phyloP scores from a whole-genome alignment of 805 yeast species.

The Wickerhamiella allomyrinae region DNA sequence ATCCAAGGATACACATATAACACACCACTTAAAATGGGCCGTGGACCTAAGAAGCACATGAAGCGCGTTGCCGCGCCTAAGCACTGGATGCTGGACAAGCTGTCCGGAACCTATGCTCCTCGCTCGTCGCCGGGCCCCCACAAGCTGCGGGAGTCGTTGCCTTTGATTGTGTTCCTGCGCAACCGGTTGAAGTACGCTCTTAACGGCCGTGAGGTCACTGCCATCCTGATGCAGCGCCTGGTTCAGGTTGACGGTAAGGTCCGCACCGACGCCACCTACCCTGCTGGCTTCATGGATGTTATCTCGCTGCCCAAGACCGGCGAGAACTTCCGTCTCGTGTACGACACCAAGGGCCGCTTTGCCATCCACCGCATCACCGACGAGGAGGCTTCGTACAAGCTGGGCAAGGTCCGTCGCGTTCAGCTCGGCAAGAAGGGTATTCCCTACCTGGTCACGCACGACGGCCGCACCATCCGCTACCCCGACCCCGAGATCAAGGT shows the following conservation, averaged over 20 bases:
- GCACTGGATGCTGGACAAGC: slow-evolving; percentile 99
- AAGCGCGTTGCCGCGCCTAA: slow-evolving; percentile 99
- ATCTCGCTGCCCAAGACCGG: slow-evolving; percentile 94
- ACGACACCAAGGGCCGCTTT: slow-evolving; percentile 97
- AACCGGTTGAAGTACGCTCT: slow-evolving; percentile 98
- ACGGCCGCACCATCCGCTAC: slow-evolving; percentile 99
- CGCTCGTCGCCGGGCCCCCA: slow-evolving; percentile 99
- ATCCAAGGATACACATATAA: slow-evolving; percentile 1
- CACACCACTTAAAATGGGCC: slow-evolving; percentile 32
- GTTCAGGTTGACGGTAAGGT: slow-evolving; percentile 98
- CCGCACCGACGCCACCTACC: slow-evolving; percentile 97
- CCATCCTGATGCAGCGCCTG: slow-evolving; percentile 95
- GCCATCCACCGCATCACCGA: slow-evolving; percentile 99
- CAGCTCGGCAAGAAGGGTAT: slow-evolving; percentile 97
- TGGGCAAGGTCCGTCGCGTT: slow-evolving; percentile 95
- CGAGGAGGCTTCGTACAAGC: slow-evolving; percentile 96
- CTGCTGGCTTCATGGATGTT: slow-evolving; percentile 99
- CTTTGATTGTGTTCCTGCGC: slow-evolving; percentile 91
- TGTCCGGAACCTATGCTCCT: slow-evolving; percentile 99
- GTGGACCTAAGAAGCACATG: slow-evolving; percentile 72
- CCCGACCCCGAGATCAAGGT: slow-evolving; percentile 96
- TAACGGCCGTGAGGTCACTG: slow-evolving; percentile 98
- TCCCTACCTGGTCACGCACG: slow-evolving; percentile 98
- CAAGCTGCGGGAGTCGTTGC: slow-evolving; percentile 95
- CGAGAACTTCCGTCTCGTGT: slow-evolving; percentile 98